These are phyloP conservation scores for Eragrostis nindensis DNA, from an alignment of 176 grass and related monocot species.

Conservation along the genomic window DNA sequence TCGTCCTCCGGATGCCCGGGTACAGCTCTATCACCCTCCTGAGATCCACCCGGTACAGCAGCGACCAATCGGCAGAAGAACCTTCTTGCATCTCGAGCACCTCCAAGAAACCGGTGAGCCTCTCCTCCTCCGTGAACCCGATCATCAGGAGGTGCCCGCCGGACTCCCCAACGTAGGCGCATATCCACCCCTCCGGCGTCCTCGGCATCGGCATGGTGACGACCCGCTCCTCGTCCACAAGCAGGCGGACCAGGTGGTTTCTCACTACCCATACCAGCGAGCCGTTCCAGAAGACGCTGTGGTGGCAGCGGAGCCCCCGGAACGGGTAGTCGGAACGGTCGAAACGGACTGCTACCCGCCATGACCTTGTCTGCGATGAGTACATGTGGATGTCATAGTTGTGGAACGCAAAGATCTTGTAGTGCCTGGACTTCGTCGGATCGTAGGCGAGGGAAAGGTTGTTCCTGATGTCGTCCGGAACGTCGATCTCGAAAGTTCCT, in stretches of 20 bases:
- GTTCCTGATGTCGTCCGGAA: background rate
- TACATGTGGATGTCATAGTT: background rate
- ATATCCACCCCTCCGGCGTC: background rate
- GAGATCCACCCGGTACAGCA: conserved; percentile 13
- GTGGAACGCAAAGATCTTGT: background rate
- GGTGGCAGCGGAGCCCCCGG: background rate
- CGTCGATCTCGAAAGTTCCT: background rate
- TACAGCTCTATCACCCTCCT: background rate
- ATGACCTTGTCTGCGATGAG: background rate
- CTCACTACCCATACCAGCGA: background rate
- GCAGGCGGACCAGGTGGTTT: background rate
- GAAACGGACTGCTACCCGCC: background rate
- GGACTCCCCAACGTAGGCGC: conserved; percentile 12
- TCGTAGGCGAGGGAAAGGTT: conserved; percentile 16
- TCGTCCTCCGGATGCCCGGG: background rate
- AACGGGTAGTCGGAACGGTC: background rate
- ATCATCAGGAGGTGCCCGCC: conserved; percentile 10
- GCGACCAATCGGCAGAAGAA: background rate
- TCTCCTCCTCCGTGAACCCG: conserved; percentile 33
- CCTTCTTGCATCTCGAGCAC: conserved; percentile 25
- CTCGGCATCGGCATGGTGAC: background rate
- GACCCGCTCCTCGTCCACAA: background rate
- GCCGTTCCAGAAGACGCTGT: conserved; percentile 9
- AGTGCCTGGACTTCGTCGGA: background rate
- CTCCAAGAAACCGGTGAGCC: background rate